Conservation (phyloP, 2,329 filamentous ascomycete genomes). For the Xenoacremonium recifei region DNA sequence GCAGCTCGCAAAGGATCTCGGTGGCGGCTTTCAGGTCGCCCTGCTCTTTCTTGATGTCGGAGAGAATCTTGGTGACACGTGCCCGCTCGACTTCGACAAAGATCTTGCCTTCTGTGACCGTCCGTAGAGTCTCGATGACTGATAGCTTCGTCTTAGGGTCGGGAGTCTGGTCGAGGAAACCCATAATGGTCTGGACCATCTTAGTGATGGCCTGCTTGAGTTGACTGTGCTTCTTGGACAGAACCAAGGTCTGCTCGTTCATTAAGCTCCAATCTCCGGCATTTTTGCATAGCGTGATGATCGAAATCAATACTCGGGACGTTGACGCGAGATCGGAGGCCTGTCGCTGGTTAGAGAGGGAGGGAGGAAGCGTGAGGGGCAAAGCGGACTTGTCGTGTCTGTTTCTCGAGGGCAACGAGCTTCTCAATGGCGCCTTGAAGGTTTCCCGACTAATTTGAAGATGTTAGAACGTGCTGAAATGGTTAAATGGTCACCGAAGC, state of each 20-base stretch:
- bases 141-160: conserved; percentile 84
- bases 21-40: conserved; percentile 87
- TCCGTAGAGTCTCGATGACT: conserved; percentile 91
- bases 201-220: conserved; percentile 98
- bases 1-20: conserved; percentile 93
- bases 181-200: conserved; percentile 98
- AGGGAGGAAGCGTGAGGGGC: conserved; percentile 11
- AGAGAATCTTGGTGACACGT: conserved; percentile 90
- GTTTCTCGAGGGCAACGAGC: conserved; percentile 88
- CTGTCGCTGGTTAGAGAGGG: conserved; percentile 43
- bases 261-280: conserved; percentile 89
- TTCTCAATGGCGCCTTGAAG: conserved; percentile 90
- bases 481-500: conserved; percentile 30
- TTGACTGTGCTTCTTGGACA: conserved; percentile 99
- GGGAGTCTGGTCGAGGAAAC: conserved; percentile 83
- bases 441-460: conserved; percentile 56
- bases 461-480: conserved; percentile 10
- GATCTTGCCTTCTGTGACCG: conserved; percentile 98
- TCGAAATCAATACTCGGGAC: conserved; percentile 79
- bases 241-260: conserved; percentile 91
- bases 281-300: conserved; percentile 93
- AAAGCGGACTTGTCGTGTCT: conserved; percentile 80
- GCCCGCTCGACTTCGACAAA: conserved; percentile 98
- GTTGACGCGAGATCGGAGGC: conserved; percentile 95
- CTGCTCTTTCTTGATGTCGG: conserved; percentile 95